A percentile compares a stretch with the other conserved stretches of the same genome.
Conservation (phyloP, 176 grass and related monocot species). For the Avena insularis region DNA sequence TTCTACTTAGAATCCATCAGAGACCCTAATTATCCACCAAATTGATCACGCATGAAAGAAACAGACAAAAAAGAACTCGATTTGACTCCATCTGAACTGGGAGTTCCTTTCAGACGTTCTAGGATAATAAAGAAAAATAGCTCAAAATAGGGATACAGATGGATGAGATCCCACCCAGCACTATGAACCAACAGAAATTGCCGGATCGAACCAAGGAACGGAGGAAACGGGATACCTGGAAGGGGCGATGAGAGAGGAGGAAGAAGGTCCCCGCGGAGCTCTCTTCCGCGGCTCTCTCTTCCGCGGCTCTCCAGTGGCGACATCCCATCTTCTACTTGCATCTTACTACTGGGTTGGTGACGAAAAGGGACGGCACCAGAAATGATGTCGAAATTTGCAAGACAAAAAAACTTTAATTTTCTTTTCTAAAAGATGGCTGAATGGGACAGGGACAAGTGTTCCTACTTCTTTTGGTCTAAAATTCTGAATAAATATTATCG, state of each 20-base stretch:
- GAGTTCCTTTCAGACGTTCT: neutral
- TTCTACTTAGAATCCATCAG: neutral
- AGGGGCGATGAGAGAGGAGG: slow-evolving; percentile 31
- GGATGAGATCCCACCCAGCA: neutral
- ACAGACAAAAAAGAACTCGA: neutral
- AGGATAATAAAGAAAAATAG: neutral
- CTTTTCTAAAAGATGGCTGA: slow-evolving; percentile 14
- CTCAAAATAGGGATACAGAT: neutral
- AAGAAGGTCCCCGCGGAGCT: neutral
- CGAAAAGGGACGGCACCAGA: slow-evolving; percentile 27
- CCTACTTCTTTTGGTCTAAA: too few relatives aligned
- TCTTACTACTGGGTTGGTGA: slow-evolving; percentile 40
- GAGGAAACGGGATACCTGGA: slow-evolving; percentile 38
- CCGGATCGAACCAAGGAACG: slow-evolving; percentile 25
- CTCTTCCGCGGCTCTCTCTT: slow-evolving; percentile 14
- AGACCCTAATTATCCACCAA: neutral
- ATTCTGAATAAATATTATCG: neutral
- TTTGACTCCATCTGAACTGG: neutral
- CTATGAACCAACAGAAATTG: neutral
- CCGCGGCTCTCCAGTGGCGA: neutral
- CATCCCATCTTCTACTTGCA: slow-evolving; percentile 48
- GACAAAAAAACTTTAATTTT: neutral
- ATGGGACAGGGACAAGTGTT: neutral
- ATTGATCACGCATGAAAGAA: neutral
- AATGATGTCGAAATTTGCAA: slow-evolving; percentile 1